A percentile compares a stretch with the other conserved stretches of the same genome.
Evolutionary conservation across 169 alveolate species (phyloP).

Genomic region (Plasmodium yoelii): DNA sequence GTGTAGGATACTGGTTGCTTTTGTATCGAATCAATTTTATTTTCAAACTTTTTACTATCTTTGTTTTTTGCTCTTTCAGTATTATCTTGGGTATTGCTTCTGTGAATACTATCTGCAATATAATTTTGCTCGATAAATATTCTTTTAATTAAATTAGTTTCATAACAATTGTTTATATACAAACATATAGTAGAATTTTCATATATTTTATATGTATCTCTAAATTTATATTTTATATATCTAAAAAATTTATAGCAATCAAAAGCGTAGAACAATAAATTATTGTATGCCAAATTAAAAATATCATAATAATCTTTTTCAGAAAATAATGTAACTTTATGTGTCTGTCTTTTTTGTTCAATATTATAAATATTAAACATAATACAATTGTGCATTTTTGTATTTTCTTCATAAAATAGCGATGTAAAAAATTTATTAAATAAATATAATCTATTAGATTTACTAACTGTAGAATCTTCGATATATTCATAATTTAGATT

Average conservation of each 20-base stretch:
- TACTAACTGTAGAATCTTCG: constrained; percentile 45
- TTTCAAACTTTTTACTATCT: background rate
- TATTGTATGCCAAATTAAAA: constrained; percentile 34
- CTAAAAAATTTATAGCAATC: constrained; percentile 51
- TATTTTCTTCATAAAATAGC: constrained; percentile 40
- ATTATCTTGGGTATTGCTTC: background rate
- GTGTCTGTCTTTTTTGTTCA: constrained; percentile 70
- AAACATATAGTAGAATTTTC: constrained; percentile 65
- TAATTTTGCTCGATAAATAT: constrained; percentile 46
- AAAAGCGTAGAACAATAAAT: constrained; percentile 55
- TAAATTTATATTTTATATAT: constrained; percentile 35
- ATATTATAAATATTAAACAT: constrained; percentile 66
- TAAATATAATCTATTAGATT: constrained; percentile 58
- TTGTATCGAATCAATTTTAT: too few relatives aligned
- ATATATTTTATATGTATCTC: constrained; percentile 51
- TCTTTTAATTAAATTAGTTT: constrained; percentile 55
- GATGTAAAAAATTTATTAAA: constrained; percentile 67
- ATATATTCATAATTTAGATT: constrained; percentile 53
- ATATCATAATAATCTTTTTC: constrained; percentile 55
- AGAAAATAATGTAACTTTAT: constrained; percentile 41
- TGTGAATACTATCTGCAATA: background rate
- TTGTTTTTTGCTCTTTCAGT: background rate
- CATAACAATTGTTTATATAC: constrained; percentile 41
- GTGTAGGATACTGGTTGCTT: background rate
- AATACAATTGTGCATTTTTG: constrained; percentile 53